Base-by-base conservation (phyloP, 495 filamentous ascomycete species). In the Rhizodiscina lignyota region DNA sequence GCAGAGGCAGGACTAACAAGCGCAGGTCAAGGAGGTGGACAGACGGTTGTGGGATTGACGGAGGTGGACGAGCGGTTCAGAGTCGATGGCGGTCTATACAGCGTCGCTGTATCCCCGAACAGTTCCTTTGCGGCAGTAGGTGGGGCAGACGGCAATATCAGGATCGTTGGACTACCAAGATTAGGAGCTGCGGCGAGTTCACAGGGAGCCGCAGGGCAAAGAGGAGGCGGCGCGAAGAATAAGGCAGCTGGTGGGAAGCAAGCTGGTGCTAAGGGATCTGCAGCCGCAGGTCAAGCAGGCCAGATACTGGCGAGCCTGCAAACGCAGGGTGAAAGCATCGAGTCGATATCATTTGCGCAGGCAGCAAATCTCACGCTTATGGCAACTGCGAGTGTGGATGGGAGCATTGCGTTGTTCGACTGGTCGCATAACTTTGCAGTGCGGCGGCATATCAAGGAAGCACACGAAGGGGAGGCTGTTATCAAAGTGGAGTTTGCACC, bases 41-140 rank as follows among this genome's bases (percentile, higher is more conserved):
- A 78, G 29, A 60, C 64, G 8, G 70, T 93, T 13, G 78, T 97
- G 3, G 77, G 73, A 0, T 63, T 94, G n/a, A 93, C 79, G 15
- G 62, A 66, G 0, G 63, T 68, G 30, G 91, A 99, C 53, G 81
- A 92, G 56, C 71, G 89, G 15, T 97, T 96, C 54, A 72, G 68
- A 2, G 76, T 99, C 23, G 84, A 94, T 24, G 91, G 85, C 16
- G 91, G 91, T 2, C 61, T 96, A 3, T 96, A 78, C 64, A 80
- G 76, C 8, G 70, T 94, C 33, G 82, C 81, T 19, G 60, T 94
- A 33, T 69, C 83, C 4, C 86, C 91, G 0, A 66, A 64, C 13
- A 79, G 81, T 18, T 62, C 74, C 0, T 75, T 92, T 45, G 72
- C 81, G 3, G 91, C 81, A 0, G 82, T 81, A 1, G 91, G 89